These are phyloP conservation scores for Coprinellus micaceus DNA, from an alignment of 768 basidiomycete species.

Conservation along the genomic window DNA sequence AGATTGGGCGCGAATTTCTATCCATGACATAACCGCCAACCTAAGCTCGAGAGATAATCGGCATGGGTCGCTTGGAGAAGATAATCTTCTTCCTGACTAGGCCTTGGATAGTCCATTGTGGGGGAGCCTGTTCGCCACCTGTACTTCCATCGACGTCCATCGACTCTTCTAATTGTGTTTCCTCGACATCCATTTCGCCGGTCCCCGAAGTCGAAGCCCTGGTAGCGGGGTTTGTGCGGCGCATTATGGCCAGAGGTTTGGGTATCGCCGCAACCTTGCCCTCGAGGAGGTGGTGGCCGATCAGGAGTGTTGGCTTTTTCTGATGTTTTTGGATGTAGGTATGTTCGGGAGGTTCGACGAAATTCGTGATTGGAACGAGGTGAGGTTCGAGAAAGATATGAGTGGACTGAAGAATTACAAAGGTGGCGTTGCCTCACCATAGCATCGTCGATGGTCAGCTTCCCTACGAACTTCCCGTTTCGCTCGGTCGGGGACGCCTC, in stretches of 20 bases:
- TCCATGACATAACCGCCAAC: conserved; percentile 31
- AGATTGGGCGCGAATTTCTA: conserved; percentile 4
- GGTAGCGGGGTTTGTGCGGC: conserved; percentile 30
- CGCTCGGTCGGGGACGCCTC: conserved; percentile 45
- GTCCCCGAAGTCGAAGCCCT: conserved; percentile 7
- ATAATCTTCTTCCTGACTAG: conserved; percentile 79
- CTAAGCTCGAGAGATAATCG: conserved; percentile 22
- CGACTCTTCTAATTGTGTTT: not conserved
- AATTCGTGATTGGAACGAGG: not conserved
- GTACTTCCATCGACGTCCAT: not conserved
- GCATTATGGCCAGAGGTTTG: conserved; percentile 80
- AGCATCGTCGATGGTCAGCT: conserved; percentile 56
- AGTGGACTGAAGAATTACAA: not conserved
- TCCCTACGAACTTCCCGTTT: conserved; percentile 76
- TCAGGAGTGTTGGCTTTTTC: conserved; percentile 75
- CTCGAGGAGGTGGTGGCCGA: conserved; percentile 90
- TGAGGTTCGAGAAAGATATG: not conserved
- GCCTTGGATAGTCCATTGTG: conserved; percentile 60
- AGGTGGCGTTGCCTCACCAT: conserved; percentile 39
- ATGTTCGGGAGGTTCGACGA: not conserved
- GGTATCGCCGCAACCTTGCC: conserved; percentile 73
- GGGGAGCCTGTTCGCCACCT: conserved; percentile 3
- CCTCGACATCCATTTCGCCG: conserved; percentile 21
- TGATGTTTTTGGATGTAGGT: conserved; percentile 20
- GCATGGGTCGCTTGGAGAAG: conserved; percentile 82